Base-by-base conservation (phyloP, 257 asterid genomes). In the Ilex asprella region DNA sequence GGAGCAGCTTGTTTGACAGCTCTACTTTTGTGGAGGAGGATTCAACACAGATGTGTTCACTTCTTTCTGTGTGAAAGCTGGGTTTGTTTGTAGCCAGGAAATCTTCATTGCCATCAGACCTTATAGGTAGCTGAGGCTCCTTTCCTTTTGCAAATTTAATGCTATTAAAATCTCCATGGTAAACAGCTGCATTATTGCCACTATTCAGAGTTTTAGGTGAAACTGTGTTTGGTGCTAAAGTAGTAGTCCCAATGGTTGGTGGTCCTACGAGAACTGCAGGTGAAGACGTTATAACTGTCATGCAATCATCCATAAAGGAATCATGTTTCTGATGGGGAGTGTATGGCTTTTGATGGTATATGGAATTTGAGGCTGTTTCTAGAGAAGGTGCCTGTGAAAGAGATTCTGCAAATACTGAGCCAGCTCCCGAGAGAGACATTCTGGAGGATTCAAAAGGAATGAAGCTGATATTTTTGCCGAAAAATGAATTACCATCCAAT, bases 181-280 rank as follows among this genome's bases (percentile, higher is more conserved):
- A 65, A 55, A 62, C 27, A 50, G 81, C 69, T 61, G 69, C 72
- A 75, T 55, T 31, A 61, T 66, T 76, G 60, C 62, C 80, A 58
- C 16, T 58, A 41, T 56, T 61, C 41, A 63, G 67, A 55, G 71
- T 58, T 66, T 79, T 71, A 12, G 54, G 74, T 65, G 86, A 68
- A 67, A 68, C 58, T 15, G 52, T 12, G 35, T 58, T 61, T 65
- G 51, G 82, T 52, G 69, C 55, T 9, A 41, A 65, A 46, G 68
- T 61, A 69, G 59, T 64, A 35, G 64, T 65, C 31, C 63, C 67
- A 55, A 71, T 67, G 63, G 86, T 76, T 59, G 94, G 96, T 9
- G 96, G 94, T 67, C 88, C 77, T 66, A 85, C 81, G 74, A 87
- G 87, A 75, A 84, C 83, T n/a, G 85, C 58, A 65, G 94, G 81